Base-by-base conservation (phyloP, 2,329 filamentous ascomycete genomes). In the Ceratocystis huliohia region DNA sequence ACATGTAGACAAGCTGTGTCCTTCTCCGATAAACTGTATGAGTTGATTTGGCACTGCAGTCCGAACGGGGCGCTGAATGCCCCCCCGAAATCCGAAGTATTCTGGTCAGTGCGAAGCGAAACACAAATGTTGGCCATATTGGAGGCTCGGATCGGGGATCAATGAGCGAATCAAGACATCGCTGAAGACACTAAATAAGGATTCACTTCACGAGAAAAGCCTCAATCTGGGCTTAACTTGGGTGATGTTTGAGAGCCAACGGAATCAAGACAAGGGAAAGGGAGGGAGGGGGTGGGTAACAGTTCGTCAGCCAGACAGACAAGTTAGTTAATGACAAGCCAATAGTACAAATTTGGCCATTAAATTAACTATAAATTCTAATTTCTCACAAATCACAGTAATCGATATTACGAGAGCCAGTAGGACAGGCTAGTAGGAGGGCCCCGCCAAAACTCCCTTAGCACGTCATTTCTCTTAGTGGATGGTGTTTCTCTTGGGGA, bases 401-500 rank as follows among this genome's bases (percentile, higher is more conserved):
- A 53, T 37, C 33, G 8, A 22, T n/a, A 7, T 48, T 48, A 48
- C 15, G 17, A n/a, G 17, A 50, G 10, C 20, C 17, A 50, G 22
- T 50, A 20, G 22, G 22, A 50, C n/a, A 20, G 48, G n/a, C 7
- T 25, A 13, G n/a, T 20, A 50, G 56, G 56, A 59, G 56, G 25
- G 48, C 50, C 48, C 64, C 50, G 50, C 50, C 61, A 44, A 41
- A 45, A 45, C 20, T 44, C 61, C 64, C 48, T 57, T 41, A 65
- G 64, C 64, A 65, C 64, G 64, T 56, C 64, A 65, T 65, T 56
- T 53, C 61, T 50, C 46, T 10, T 63, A 44, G 61, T 46, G 57
- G 57, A 25, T 62, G 44, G 28, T 63, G 44, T 46, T 30, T 63
- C 20, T 63, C 41, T 33, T 48, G 44, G 7, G 33, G 22, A 45